Percentiles rank a stretch among this genome's conserved stretches.
phyloP scores from a whole-genome alignment of 2,329 filamentous ascomycete species.

The Botrytis pseudocinerea region DNA sequence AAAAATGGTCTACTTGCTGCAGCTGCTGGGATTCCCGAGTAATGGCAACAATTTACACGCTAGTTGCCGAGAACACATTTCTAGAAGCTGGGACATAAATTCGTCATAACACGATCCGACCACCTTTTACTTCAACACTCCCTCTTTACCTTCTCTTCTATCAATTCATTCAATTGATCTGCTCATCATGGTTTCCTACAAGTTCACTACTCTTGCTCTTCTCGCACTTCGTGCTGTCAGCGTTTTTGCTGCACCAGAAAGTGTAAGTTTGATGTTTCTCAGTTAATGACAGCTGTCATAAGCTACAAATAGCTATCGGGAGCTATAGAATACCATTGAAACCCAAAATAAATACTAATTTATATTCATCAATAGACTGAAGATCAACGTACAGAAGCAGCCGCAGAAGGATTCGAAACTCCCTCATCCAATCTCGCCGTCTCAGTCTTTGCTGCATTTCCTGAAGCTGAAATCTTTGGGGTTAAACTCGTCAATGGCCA shows the following conservation, averaged over 20 bases:
- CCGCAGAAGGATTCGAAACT: conserved; percentile 34
- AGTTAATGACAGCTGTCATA: conserved; percentile 19
- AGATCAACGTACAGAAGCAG: conserved; percentile 27
- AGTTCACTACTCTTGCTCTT: conserved; percentile 69
- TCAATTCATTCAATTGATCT: conserved; percentile 27
- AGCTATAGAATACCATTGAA: background rate
- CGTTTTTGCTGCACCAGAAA: conserved; percentile 58
- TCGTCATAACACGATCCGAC: conserved; percentile 10
- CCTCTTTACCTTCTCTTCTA: conserved; percentile 10
- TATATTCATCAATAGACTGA: conserved; percentile 23
- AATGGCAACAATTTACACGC: conserved; percentile 12
- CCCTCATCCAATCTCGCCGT: conserved; percentile 57
- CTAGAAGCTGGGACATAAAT: conserved; percentile 20
- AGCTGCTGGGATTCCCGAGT: background rate
- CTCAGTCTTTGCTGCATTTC: conserved; percentile 62
- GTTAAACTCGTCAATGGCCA: conserved; percentile 94
- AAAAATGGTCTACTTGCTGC: background rate
- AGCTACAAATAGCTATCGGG: conserved; percentile 22
- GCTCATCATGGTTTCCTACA: conserved; percentile 69
- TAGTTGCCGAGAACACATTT: conserved; percentile 26
- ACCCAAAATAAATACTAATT: background rate
- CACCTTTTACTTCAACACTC: background rate
- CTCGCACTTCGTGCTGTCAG: conserved; percentile 68
- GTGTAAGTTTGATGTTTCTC: conserved; percentile 50
- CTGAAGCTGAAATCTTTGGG: conserved; percentile 74